Evolutionary conservation across 148 eudicot species (phyloP).

Genomic region (Arctostaphylos glauca): DNA sequence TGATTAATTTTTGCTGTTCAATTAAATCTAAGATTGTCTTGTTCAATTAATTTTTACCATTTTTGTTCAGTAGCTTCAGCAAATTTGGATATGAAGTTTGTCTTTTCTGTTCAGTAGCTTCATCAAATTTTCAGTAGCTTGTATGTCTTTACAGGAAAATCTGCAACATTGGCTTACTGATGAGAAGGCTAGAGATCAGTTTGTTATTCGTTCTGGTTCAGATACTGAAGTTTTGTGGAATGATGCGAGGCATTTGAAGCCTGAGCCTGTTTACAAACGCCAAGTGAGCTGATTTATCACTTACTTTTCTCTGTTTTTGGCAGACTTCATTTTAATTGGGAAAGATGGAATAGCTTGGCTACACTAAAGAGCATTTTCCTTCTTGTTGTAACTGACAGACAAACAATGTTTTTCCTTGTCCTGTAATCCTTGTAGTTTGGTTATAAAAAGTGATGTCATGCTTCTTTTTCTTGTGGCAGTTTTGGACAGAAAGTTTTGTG

Average conservation of each 20-base stretch:
- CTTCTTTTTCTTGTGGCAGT: constrained; percentile 38
- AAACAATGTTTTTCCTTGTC: background rate
- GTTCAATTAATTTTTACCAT: background rate
- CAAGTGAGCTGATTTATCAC: constrained; percentile 41
- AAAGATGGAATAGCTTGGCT: background rate
- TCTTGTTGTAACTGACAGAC: background rate
- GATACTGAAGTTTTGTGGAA: constrained; percentile 96
- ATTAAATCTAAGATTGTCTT: background rate
- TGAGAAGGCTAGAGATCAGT: constrained; percentile 91
- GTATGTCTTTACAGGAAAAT: constrained; percentile 62
- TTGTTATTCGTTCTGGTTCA: constrained; percentile 78
- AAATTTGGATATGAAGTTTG: background rate
- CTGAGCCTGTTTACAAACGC: constrained; percentile 85
- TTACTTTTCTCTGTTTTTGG: background rate
- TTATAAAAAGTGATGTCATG: background rate
- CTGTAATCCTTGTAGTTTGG: background rate
- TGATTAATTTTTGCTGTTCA: background rate
- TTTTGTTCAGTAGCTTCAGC: background rate
- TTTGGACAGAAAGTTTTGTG: constrained; percentile 92
- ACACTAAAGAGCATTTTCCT: background rate
- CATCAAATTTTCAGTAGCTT: too few relatives aligned
- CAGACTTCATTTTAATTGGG: background rate
- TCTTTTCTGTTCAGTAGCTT: too few relatives aligned
- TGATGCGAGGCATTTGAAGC: constrained; percentile 88
- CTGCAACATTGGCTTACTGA: constrained; percentile 91